These are phyloP conservation scores for Zopfochytrium polystomum DNA, from an alignment of 371 early-diverging fungal species.

Conservation along the genomic window DNA sequence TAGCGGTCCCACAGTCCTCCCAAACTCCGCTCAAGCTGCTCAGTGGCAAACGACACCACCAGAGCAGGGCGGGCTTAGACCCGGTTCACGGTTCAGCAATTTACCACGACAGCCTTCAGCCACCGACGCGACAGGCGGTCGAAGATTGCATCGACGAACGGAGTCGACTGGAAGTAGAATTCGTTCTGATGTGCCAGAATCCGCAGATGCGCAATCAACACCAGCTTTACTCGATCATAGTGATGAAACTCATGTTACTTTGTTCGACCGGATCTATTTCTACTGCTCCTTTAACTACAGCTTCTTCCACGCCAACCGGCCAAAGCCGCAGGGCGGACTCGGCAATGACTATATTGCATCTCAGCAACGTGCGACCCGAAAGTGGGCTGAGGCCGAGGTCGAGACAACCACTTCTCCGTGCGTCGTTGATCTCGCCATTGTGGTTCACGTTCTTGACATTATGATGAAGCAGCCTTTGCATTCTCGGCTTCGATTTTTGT, in stretches of 20 bases:
- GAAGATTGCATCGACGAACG: too few species aligned
- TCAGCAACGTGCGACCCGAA: conserved; percentile 1
- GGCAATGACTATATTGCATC: conserved; percentile 27
- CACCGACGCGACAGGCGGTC: neutral
- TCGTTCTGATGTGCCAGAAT: neutral
- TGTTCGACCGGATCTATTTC: conserved; percentile 50
- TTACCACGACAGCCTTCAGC: neutral
- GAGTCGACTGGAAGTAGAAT: too few species aligned
- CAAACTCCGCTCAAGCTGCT: neutral
- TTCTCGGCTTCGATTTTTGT: conserved; percentile 46
- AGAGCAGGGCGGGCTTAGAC: too few species aligned
- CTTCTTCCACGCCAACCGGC: conserved; percentile 40
- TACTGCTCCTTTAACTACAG: conserved; percentile 52
- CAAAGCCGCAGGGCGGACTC: conserved; percentile 28
- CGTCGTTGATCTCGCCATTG: conserved; percentile 51
- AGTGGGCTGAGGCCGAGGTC: neutral
- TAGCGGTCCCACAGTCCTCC: neutral
- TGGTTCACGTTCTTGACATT: conserved; percentile 49
- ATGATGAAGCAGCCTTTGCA: conserved; percentile 52
- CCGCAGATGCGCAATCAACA: neutral
- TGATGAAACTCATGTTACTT: conserved; percentile 32
- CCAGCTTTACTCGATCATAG: too few species aligned
- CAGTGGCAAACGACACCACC: too few species aligned
- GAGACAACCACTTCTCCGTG: conserved; percentile 3
- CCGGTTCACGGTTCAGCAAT: too few species aligned